Evolutionary conservation across 2,329 filamentous ascomycete genomes (phyloP).

Genomic region (Colletotrichum chrysophilum): DNA sequence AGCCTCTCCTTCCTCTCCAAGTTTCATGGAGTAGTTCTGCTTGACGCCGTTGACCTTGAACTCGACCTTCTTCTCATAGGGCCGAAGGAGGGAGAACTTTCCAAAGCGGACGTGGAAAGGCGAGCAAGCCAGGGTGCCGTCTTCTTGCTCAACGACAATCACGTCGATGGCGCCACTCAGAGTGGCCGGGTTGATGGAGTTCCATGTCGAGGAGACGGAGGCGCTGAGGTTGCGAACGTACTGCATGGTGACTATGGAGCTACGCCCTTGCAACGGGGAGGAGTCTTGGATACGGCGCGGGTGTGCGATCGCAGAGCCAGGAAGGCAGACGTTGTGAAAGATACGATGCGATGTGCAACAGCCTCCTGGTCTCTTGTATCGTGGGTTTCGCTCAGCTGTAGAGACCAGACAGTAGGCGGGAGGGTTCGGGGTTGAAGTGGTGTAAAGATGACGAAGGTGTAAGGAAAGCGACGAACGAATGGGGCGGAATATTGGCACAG

Average conservation of each 20-base stretch:
- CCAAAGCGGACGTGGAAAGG: constrained; percentile 99
- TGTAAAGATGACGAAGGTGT: constrained; percentile 20
- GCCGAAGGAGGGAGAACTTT: constrained; percentile 94
- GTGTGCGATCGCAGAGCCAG: neutral
- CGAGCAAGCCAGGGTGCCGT: constrained; percentile 88
- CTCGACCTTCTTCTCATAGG: constrained; percentile 98
- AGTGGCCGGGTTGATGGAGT: constrained; percentile 97
- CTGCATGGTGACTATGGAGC: constrained; percentile 70
- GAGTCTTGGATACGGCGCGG: neutral
- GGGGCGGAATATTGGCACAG: neutral
- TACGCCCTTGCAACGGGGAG: neutral
- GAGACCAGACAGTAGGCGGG: neutral
- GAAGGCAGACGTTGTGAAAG: neutral
- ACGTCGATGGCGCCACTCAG: constrained; percentile 98
- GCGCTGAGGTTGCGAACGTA: constrained; percentile 96
- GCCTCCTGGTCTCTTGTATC: neutral
- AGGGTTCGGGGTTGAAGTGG: neutral
- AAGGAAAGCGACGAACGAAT: neutral
- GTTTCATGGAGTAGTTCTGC: constrained; percentile 96
- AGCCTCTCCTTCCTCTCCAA: constrained; percentile 95
- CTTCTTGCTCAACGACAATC: constrained; percentile 95
- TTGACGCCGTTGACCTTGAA: constrained; percentile 93
- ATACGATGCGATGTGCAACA: neutral
- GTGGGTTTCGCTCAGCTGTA: neutral
- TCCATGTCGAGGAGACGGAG: constrained; percentile 98